phyloP scores from a whole-genome alignment of 139 green algal species.

The Spirogloea muscicola region DNA sequence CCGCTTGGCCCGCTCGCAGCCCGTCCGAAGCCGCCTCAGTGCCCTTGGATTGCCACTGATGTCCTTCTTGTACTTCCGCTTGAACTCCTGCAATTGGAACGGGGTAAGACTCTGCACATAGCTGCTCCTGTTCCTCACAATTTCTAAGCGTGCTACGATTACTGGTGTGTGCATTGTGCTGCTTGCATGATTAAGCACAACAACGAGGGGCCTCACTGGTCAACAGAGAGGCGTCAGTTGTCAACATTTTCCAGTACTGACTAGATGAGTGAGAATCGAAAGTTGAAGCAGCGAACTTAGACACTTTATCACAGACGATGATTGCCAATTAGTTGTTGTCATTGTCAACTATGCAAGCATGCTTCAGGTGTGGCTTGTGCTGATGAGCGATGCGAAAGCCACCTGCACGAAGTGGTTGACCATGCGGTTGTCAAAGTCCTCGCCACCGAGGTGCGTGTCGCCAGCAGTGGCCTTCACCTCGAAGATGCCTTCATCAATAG shows the following conservation, averaged over 20 bases:
- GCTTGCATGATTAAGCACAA: conserved; percentile 96
- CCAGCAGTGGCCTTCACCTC: conserved; percentile 96
- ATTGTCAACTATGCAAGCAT: too few species aligned
- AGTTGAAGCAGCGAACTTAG: too few species aligned
- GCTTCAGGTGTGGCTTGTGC: too few species aligned
- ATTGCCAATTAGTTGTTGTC: too few species aligned
- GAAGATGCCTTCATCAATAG: conserved; percentile 98
- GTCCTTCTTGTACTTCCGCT: conserved; percentile 98
- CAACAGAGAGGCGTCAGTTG: too few species aligned
- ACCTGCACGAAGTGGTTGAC: conserved; percentile 76
- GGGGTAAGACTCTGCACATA: too few species aligned
- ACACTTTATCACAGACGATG: too few species aligned
- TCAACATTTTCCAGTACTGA: too few species aligned
- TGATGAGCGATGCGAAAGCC: conserved; percentile 94
- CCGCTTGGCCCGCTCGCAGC: conserved; percentile 89
- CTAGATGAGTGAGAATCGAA: too few species aligned
- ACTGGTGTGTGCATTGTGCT: too few species aligned
- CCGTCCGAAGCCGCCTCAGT: conserved; percentile 73
- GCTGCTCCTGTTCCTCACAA: too few species aligned
- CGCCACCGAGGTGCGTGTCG: conserved; percentile 95
- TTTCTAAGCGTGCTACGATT: too few species aligned
- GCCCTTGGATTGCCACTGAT: conserved; percentile 76
- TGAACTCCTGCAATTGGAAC: conserved; percentile 98
- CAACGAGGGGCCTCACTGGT: conserved; percentile 91
- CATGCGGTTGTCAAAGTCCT: conserved; percentile 96